phyloP scores from a whole-genome alignment of 2,329 filamentous ascomycete genomes.

The Stagonosporopsis vannaccii region DNA sequence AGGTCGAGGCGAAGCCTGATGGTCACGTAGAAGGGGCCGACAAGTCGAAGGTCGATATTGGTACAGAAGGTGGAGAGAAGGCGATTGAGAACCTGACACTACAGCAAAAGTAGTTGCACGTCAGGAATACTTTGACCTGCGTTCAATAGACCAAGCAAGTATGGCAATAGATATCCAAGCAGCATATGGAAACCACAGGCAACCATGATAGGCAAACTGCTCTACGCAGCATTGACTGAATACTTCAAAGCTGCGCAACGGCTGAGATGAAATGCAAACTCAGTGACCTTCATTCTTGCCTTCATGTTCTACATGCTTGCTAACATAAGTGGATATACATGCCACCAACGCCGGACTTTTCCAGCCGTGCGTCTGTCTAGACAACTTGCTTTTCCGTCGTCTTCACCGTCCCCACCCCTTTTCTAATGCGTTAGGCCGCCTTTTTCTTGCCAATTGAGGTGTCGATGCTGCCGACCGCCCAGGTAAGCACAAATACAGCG shows the following conservation, averaged over 20 bases:
- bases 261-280: neutral
- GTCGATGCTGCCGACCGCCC: conserved; percentile 79
- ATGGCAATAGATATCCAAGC: neutral
- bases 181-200: neutral
- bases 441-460: conserved; percentile 75
- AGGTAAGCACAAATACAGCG: conserved; percentile 76
- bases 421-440: conserved; percentile 30
- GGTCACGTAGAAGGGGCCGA: conserved; percentile 54
- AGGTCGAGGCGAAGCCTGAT: conserved; percentile 55
- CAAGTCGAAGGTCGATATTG: conserved; percentile 53
- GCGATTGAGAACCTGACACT: conserved; percentile 44
- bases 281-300: neutral
- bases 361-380: neutral
- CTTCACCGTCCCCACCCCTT: neutral
- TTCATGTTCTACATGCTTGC: conserved; percentile 33
- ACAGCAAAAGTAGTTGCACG: conserved; percentile 31
- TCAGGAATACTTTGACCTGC: neutral
- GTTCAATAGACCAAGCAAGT: neutral
- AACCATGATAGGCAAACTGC: neutral
- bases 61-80: conserved; percentile 45
- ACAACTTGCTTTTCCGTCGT: neutral
- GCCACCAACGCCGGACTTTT: conserved; percentile 5
- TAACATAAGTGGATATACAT: conserved; percentile 13
- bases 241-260: neutral
- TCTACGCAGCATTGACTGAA: neutral